Base-by-base conservation (phyloP, 257 asterid species). In the Lantana camara region DNA sequence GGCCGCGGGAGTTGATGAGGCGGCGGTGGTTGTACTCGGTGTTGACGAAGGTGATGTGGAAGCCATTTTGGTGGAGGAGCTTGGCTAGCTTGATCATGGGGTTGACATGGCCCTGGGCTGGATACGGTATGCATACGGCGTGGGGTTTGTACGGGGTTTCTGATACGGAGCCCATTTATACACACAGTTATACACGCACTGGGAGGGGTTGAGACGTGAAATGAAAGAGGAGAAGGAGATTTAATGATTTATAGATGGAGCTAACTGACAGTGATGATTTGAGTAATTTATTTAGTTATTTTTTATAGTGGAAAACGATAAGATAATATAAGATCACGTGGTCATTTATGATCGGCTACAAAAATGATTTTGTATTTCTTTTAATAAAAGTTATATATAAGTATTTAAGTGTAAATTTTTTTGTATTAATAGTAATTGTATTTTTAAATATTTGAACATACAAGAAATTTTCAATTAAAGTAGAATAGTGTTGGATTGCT, bases 11-110 rank as follows among this genome's bases (percentile, higher is more conserved):
- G 19, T 67, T 80, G 80, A 76, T 64, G 71, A 80, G 75, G 58
- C 85, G 85, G 62, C 79, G 81, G 66, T 73, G 85, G 69, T 80
- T 85, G 87, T 73, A 78, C 10, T 82, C 87, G 24, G 89, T 67
- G 83, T 75, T 68, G 67, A 85, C 87, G 13, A 85, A 82, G 64
- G 85, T 80, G 63, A 82, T 51, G 77, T 63, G 60, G 72, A 80
- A 83, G 68, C 83, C 85, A 0, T 34, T 61, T 63, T 55, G 66
- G 80, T 83, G 85, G 58, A 85, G 84, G 44, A 85, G 87, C 37
- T 69, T 78, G 4, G 94, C 85, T 45, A 85, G 38, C 72, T 83
- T 44, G 21, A 44, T 8, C 50, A 44, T 44, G 50, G 50, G 50
- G 50, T 44, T 44, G 20, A 44, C 9, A 21, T 44, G 50, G 10